Percentiles rank a stretch among this genome's conserved stretches.
These are phyloP conservation scores for Athelia sp. DNA, from an alignment of 1,284 basidiomycete genomes.

Conservation along the genomic window DNA sequence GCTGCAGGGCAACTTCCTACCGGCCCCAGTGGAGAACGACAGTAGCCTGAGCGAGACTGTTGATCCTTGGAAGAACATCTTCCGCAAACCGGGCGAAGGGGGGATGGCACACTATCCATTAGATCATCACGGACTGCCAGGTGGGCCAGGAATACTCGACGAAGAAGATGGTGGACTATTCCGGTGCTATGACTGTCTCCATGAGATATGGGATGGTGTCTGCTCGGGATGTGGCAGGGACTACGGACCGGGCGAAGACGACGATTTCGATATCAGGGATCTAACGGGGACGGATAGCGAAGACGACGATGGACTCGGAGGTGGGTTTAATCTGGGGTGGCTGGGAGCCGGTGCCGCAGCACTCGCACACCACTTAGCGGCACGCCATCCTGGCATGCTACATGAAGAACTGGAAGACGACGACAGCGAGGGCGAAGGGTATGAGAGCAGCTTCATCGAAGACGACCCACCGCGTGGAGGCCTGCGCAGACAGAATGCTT, in stretches of 20 bases:
- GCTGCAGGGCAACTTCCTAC: conserved; percentile 24
- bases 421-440: conserved; percentile 32
- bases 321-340: conserved; percentile 5
- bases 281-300: conserved; percentile 19
- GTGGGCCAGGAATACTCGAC: conserved; percentile 51
- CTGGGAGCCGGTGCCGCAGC: conserved; percentile 2
- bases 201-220: conserved; percentile 65
- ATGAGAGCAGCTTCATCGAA: conserved; percentile 51
- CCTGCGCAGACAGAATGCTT: neutral
- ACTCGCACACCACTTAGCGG: neutral
- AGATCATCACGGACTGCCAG: no score
- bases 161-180: conserved; percentile 66
- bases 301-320: conserved; percentile 14
- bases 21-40: conserved; percentile 7
- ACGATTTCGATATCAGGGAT: conserved; percentile 27
- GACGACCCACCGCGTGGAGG: conserved; percentile 26
- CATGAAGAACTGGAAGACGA: conserved; percentile 23
- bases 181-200: conserved; percentile 68
- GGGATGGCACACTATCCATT: neutral
- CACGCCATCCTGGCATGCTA: conserved; percentile 14
- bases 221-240: conserved; percentile 55
- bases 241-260: conserved; percentile 30
- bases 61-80: conserved; percentile 65
- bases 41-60: neutral
- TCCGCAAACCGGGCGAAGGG: conserved; percentile 25